phyloP scores from a whole-genome alignment of 2,329 filamentous ascomycete genomes.

The Cercospora sp. region DNA sequence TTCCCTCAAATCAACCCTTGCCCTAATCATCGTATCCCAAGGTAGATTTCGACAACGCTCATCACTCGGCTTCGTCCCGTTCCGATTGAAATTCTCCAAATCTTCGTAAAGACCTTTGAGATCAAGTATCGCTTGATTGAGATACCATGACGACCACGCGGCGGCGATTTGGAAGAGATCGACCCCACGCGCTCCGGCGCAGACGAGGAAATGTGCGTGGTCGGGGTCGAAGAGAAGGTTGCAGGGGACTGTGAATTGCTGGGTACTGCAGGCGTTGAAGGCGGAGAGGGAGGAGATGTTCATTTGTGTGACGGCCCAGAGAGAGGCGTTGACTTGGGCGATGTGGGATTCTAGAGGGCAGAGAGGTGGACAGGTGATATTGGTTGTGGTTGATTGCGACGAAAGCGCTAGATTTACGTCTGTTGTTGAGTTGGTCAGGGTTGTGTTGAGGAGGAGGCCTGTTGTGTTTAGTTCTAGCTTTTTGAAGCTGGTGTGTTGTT shows the following conservation, averaged over 20 bases:
- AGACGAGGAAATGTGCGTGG: not conserved
- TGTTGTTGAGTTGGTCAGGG: not conserved
- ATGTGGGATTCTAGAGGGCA: not conserved
- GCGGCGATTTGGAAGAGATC: not conserved
- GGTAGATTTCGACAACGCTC: not conserved
- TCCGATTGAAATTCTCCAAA: not conserved
- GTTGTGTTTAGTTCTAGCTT: not conserved
- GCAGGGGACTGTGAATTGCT: not conserved
- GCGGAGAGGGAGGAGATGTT: not conserved
- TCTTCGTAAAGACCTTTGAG: not conserved
- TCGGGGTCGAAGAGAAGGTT: not conserved
- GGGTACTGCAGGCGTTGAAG: not conserved
- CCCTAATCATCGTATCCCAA: not conserved
- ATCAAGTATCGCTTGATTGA: not conserved
- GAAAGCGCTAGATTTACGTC: not conserved
- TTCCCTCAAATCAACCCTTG: not conserved
- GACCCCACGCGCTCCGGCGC: not conserved
- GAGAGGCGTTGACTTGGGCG: not conserved
- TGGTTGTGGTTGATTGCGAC: not conserved
- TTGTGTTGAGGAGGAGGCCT: not conserved
- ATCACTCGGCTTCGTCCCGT: not conserved
- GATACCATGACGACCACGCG: not conserved
- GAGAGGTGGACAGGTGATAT: not conserved
- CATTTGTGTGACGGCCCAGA: not conserved
- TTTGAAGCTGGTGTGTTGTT: not conserved